Conservation (phyloP, 73 alveolate genomes). For the Paramecium caudatum region DNA sequence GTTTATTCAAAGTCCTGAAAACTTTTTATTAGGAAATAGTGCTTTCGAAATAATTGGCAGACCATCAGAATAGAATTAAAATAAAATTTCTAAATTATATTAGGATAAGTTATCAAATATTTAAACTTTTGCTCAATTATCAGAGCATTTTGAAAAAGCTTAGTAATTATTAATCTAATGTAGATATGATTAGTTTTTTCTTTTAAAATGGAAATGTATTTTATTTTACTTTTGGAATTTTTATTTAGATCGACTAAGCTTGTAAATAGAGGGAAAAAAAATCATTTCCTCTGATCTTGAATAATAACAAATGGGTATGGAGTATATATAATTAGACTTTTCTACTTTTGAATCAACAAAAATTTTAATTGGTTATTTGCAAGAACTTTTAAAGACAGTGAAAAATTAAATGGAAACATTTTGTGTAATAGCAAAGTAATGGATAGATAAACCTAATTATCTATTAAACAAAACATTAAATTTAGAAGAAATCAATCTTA, state of each 20-base stretch:
- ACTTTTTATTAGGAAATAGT: not conserved
- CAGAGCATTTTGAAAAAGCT: not conserved
- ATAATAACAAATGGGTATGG: not conserved
- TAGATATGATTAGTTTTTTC: slow-evolving; percentile 10
- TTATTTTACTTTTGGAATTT: slow-evolving; percentile 41
- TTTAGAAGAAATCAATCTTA: not conserved
- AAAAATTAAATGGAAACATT: not conserved
- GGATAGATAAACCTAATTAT: slow-evolving; percentile 45
- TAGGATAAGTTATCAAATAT: not conserved
- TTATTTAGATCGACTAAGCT: not conserved
- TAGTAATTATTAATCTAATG: not conserved
- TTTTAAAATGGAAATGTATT: slow-evolving; percentile 56
- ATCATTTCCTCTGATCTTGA: not conserved
- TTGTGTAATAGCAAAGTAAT: not conserved
- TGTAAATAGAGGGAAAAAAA: not conserved
- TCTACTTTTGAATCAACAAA: not conserved
- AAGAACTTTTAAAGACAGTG: not conserved
- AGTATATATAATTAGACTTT: not conserved
- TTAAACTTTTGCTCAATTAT: not conserved
- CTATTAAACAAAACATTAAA: not conserved
- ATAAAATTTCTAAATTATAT: not conserved
- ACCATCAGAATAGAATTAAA: not conserved
- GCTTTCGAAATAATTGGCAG: not conserved
- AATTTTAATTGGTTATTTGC: not conserved
- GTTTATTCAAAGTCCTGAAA: not conserved